These are phyloP conservation scores for Lizanozyma gosingica DNA, from an alignment of 1,139 yeast genomes.

Conservation along the genomic window DNA sequence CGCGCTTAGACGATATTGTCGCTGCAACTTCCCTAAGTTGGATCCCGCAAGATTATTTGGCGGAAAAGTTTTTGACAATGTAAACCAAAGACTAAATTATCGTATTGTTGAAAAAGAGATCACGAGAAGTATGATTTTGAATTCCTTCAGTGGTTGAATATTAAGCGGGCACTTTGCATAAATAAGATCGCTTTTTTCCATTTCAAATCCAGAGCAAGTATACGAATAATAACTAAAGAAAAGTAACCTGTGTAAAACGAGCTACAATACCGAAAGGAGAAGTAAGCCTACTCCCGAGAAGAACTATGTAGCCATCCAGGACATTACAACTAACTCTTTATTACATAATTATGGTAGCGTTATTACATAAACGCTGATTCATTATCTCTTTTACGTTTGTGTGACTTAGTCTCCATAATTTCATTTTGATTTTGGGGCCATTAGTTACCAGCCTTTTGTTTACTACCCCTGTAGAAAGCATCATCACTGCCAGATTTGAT, in stretches of 20 bases:
- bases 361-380: no score
- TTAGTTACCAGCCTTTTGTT: neutral
- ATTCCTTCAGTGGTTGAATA: neutral
- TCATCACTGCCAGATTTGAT: no score
- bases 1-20: constrained; percentile 11
- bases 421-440: neutral
- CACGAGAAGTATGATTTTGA: neutral
- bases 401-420: neutral
- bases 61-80: neutral
- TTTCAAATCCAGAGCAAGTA: no score
- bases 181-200: neutral
- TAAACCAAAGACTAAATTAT: neutral
- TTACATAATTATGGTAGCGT: no score
- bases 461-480: neutral
- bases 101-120: neutral
- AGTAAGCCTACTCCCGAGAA: no score
- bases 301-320: no score
- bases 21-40: constrained; percentile 13
- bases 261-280: no score
- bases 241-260: no score
- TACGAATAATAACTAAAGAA: no score
- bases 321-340: no score
- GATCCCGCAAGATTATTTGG: constrained; percentile 10
- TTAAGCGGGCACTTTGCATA: neutral
- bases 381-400: neutral